Evolutionary conservation across 2,329 filamentous ascomycete genomes (phyloP), one percentile per base, ranked within the genome.

Genomic region (Fusarium citri): DNA sequence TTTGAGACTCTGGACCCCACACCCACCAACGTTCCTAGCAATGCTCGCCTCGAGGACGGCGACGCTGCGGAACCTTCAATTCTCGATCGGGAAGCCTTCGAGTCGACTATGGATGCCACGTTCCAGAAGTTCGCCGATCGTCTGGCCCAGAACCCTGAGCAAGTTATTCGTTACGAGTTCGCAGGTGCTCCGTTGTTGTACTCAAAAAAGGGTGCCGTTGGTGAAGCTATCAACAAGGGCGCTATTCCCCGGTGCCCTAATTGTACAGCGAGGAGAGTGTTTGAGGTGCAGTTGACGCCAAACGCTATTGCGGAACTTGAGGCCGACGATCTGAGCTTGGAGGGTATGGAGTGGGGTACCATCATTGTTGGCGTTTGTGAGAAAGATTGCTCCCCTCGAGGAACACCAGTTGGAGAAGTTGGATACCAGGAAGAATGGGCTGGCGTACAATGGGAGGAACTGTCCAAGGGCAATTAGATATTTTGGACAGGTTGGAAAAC

Each of bases 271-370:
- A 84, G 87, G 51, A 88, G 95, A 68, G 89, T 92, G 16, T 98
- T 98, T 78, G 96, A 99, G 84, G 85, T 97, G 62, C 96, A 99
- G 84, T 83, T 99, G 70, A 94, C 92, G 72, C 96, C 96, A 42
- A 92, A 97, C 77, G 91, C 94, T 5, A 99, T 99, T 74, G 89
- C 89, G 30, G 92, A 97, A 83, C 83, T 98, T 56, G 96, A 98
- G 83, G 90, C 87, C 3, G 92, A 94, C 43, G 90, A 91, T 59
- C 79, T 89, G 72, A 88, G 87, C 41, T 76, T 91, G 22, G 86
- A 97, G 83, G 96, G 94, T 0, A 99, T 99, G 96, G 96, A 99
- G 76, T 99, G 96, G 96, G 95, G 95, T 0, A 98, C 94, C 1
- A 87, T 99, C 11, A 89, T 99, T 61, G 84, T 98, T 40, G 94